Percentiles rank a stretch among this genome's conserved stretches.
These are phyloP conservation scores for Fennellomyces sp. DNA, from an alignment of 371 early-diverging fungal genomes.

Conservation along the genomic window DNA sequence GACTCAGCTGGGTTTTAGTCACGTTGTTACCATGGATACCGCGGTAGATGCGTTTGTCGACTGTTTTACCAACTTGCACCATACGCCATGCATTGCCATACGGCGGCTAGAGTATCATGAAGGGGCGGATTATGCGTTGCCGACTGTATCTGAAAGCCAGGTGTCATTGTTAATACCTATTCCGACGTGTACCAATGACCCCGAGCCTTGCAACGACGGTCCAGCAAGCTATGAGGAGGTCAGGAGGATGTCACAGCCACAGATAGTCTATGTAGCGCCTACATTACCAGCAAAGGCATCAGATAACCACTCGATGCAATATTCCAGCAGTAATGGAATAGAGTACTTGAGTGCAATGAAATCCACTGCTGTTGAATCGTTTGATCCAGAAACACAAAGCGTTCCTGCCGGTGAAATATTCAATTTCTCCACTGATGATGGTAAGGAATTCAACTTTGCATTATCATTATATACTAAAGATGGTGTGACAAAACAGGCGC, in stretches of 20 bases:
- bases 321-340: not conserved
- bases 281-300: not conserved
- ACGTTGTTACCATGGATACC: slow-evolving; percentile 52
- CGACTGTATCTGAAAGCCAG: not conserved
- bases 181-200: not conserved
- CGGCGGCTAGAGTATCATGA: slow-evolving; percentile 21
- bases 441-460: slow-evolving; percentile 3
- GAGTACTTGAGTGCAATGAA: slow-evolving; percentile 2
- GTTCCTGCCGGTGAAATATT: slow-evolving; percentile 15
- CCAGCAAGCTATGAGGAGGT: not conserved
- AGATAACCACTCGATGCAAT: not conserved
- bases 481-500: slow-evolving; percentile 31
- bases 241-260: not conserved
- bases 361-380: not conserved
- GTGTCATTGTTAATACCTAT: not conserved
- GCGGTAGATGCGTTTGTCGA: slow-evolving; percentile 53
- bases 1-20: slow-evolving; percentile 62
- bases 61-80: slow-evolving; percentile 55
- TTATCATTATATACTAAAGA: not conserved
- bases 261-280: not conserved
- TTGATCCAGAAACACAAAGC: not conserved
- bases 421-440: slow-evolving; percentile 15
- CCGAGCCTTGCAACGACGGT: not conserved
- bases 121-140: not conserved
- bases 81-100: slow-evolving; percentile 28